Conservation (phyloP, 2,329 filamentous ascomycete species). For the Sporothrix inflata region DNA sequence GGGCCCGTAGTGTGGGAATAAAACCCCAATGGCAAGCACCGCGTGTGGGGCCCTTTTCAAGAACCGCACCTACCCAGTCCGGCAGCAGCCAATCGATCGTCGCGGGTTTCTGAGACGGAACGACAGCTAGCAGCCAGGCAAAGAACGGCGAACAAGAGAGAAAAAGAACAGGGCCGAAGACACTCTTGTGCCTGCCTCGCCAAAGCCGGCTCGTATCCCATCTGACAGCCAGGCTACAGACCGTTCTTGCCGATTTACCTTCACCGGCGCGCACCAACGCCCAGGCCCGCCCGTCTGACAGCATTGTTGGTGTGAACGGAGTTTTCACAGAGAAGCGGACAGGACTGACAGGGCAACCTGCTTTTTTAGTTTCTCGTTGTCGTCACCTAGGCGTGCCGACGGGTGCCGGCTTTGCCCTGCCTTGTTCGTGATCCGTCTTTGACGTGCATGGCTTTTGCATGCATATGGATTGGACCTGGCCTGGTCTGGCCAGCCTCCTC, state of each 20-base stretch:
- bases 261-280: not conserved
- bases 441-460: no score
- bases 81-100: slow-evolving; percentile 18
- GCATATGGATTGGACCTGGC: no score
- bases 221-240: not conserved
- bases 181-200: not conserved
- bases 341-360: not conserved
- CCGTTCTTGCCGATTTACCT: not conserved
- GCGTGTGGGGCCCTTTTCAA: slow-evolving; percentile 6
- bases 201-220: not conserved
- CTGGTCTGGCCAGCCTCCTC: not conserved
- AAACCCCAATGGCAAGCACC: slow-evolving; percentile 2
- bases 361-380: not conserved
- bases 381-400: not conserved
- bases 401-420: not conserved
- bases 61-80: slow-evolving; percentile 21
- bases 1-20: slow-evolving; percentile 19
- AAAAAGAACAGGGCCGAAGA: not conserved
- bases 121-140: not conserved
- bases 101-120: slow-evolving; percentile 9
- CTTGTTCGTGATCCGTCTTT: not conserved
- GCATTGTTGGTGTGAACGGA: not conserved
- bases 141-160: not conserved
- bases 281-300: not conserved
- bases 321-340: not conserved